These are phyloP conservation scores for Ochetophila trinervis DNA, from an alignment of 306 rosid species.

Conservation along the genomic window DNA sequence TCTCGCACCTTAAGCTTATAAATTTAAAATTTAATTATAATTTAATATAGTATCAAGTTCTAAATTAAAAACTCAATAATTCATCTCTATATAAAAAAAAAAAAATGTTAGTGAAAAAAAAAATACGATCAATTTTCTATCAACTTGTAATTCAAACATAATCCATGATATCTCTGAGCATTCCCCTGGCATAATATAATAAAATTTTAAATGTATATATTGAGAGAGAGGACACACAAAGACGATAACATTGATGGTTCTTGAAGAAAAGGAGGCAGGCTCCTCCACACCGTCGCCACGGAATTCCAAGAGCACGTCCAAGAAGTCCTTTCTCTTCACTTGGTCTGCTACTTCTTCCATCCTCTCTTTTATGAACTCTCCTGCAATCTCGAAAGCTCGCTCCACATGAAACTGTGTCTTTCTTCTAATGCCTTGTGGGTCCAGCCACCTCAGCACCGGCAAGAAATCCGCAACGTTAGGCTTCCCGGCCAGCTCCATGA, in stretches of 20 bases:
- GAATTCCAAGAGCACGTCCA: constrained; percentile 69
- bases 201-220: too few species aligned
- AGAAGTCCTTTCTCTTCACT: constrained; percentile 45
- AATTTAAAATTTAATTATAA: too few species aligned
- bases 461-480: constrained; percentile 77
- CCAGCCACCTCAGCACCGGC: constrained; percentile 53
- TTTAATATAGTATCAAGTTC: too few species aligned
- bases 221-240: constrained; percentile 30
- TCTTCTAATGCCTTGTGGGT: constrained; percentile 73
- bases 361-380: constrained; percentile 60
- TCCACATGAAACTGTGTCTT: constrained; percentile 68
- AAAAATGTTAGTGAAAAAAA: too few species aligned
- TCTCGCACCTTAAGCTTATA: too few species aligned
- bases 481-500: constrained; percentile 80
- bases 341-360: constrained; percentile 22
- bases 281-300: constrained; percentile 45
- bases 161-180: too few species aligned
- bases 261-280: constrained; percentile 36
- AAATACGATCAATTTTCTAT: too few species aligned
- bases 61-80: too few species aligned
- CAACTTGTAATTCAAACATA: too few species aligned
- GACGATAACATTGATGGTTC: constrained; percentile 60
- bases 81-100: too few species aligned
- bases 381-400: constrained; percentile 65
- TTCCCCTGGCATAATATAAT: too few species aligned